A percentile compares a stretch with the other conserved stretches of the same genome.
Conservation (phyloP, 495 filamentous ascomycete genomes). For the Emericellopsis terricola region DNA sequence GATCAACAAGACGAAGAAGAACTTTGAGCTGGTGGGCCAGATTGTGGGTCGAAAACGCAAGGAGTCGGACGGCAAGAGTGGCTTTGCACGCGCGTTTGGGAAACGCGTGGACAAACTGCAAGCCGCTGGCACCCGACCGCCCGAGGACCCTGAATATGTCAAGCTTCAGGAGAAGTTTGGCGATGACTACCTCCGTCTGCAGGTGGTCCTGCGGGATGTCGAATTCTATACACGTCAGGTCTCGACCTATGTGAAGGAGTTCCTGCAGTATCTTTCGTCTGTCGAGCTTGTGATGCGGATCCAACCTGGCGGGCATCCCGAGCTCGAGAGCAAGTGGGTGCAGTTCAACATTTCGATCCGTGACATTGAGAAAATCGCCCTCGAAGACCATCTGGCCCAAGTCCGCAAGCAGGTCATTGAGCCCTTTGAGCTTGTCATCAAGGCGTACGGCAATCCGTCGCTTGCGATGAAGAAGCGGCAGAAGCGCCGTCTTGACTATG, state of each 20-base stretch:
- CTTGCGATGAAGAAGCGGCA: conserved; percentile 81
- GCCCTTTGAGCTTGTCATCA: conserved; percentile 66
- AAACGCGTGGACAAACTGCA: conserved; percentile 60
- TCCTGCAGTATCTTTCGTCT: conserved; percentile 47
- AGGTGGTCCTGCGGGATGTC: conserved; percentile 79
- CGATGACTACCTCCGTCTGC: conserved; percentile 75
- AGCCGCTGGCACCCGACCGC: conserved; percentile 42
- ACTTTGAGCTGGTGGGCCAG: conserved; percentile 74
- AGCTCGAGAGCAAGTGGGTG: conserved; percentile 83
- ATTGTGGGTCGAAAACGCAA: conserved; percentile 76
- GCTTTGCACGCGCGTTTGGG: conserved; percentile 72
- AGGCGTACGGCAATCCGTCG: conserved; percentile 62
- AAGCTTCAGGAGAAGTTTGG: conserved; percentile 59
- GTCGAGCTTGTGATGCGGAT: conserved; percentile 48
- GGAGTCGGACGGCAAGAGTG: conserved; percentile 70
- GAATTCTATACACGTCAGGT: conserved; percentile 67
- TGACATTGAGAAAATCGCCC: conserved; percentile 57
- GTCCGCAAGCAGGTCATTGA: conserved; percentile 72
- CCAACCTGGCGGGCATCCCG: conserved; percentile 44
- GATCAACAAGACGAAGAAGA: conserved; percentile 86
- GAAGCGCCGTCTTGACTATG: conserved; percentile 77
- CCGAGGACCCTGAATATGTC: conserved; percentile 66
- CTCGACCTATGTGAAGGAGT: conserved; percentile 50
- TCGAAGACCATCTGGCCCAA: conserved; percentile 67
- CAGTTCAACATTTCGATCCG: conserved; percentile 64